Conservation (phyloP, 2,329 filamentous ascomycete genomes). For the Colletotrichum horii region DNA sequence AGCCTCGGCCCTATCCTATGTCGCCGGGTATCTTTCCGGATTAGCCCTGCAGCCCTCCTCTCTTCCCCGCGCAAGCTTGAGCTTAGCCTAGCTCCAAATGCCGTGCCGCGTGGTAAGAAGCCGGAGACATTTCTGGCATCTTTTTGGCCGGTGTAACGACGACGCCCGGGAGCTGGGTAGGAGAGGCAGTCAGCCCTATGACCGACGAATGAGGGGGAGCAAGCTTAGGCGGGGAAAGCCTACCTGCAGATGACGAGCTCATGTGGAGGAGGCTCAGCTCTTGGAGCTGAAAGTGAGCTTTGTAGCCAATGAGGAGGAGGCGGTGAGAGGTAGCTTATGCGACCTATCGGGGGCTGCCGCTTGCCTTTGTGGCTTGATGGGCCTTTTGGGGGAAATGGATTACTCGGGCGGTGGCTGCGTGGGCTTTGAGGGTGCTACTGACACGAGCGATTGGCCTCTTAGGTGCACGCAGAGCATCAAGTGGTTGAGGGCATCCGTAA, state of each 20-base stretch:
- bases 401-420: background rate
- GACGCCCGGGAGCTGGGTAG: background rate
- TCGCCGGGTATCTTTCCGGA: background rate
- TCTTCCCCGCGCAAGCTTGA: background rate
- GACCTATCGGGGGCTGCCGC: background rate
- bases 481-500: background rate
- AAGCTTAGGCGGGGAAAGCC: background rate
- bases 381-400: background rate
- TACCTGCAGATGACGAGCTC: background rate
- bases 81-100: background rate
- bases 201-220: background rate
- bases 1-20: background rate
- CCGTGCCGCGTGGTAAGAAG: background rate
- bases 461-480: background rate
- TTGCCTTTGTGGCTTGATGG: background rate
- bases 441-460: background rate
- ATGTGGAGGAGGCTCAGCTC: constrained; percentile 5
- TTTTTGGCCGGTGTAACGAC: background rate
- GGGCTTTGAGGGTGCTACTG: background rate
- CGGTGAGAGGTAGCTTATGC: background rate
- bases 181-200: background rate
- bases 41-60: background rate
- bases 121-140: background rate
- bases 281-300: background rate
- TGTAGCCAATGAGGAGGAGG: background rate